These are phyloP conservation scores for Podila epigama DNA, from an alignment of 192 early-diverging fungal species.

Conservation along the genomic window DNA sequence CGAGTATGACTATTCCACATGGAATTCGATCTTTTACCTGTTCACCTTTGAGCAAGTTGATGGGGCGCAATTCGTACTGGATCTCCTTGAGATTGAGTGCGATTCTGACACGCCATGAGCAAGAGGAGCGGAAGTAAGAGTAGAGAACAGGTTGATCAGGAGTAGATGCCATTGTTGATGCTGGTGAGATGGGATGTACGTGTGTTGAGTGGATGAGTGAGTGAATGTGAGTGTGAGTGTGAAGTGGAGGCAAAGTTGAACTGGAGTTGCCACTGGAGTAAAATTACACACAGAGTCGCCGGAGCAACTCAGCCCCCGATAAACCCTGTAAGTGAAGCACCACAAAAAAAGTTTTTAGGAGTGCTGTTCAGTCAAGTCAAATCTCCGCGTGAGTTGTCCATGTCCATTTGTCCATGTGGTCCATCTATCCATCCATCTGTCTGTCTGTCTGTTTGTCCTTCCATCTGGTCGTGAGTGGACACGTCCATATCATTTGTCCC, in stretches of 20 bases:
- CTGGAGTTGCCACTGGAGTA: not conserved
- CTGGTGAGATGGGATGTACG: too few relatives aligned
- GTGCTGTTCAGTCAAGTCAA: too few relatives aligned
- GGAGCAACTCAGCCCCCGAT: too few relatives aligned
- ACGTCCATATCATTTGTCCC: too few relatives aligned
- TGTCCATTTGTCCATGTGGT: too few relatives aligned
- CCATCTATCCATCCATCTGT: too few relatives aligned
- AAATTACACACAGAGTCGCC: too few relatives aligned
- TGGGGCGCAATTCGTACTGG: constrained; percentile 64
- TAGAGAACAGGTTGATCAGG: constrained; percentile 63
- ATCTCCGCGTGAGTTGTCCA: too few relatives aligned
- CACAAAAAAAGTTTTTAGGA: too few relatives aligned
- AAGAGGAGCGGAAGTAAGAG: constrained; percentile 80
- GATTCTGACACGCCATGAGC: constrained; percentile 78
- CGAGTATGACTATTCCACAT: not conserved
- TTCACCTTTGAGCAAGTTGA: constrained; percentile 81
- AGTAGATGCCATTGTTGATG: constrained; percentile 14
- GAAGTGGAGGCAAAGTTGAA: not conserved
- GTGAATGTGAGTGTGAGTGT: constrained; percentile 3
- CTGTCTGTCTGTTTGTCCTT: too few relatives aligned
- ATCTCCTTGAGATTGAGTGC: constrained; percentile 81
- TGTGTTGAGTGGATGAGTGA: not conserved
- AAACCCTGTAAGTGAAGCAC: too few relatives aligned
- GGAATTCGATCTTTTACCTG: constrained; percentile 54
- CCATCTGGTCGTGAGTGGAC: too few relatives aligned